Evolutionary conservation across 2,329 filamentous ascomycete species (phyloP).

Genomic region (Ophiostoma sp.): DNA sequence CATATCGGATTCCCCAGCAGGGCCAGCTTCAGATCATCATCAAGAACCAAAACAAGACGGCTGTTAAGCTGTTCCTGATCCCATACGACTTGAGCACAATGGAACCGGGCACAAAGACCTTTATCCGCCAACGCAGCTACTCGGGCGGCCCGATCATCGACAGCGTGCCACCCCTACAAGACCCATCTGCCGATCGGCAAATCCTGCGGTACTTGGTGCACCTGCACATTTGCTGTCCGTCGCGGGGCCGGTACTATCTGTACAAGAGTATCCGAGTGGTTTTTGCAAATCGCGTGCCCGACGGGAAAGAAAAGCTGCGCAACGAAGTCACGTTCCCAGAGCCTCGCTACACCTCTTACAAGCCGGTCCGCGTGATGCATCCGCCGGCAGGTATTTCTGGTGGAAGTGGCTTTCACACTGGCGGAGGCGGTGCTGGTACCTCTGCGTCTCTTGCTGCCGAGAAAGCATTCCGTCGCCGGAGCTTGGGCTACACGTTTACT

Average conservation of each 20-base stretch:
- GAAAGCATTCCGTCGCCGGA: constrained; percentile 54
- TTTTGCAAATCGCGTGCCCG: constrained; percentile 92
- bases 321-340: constrained; percentile 89
- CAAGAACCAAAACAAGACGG: constrained; percentile 97
- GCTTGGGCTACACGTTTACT: constrained; percentile 46
- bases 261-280: constrained; percentile 92
- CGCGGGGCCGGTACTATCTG: constrained; percentile 77
- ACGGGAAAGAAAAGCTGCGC: constrained; percentile 84
- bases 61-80: constrained; percentile 90
- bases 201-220: constrained; percentile 87
- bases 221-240: constrained; percentile 83
- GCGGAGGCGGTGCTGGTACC: constrained; percentile 39
- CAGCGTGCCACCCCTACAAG: constrained; percentile 35
- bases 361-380: constrained; percentile 55
- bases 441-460: constrained; percentile 53
- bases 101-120: constrained; percentile 91
- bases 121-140: constrained; percentile 89
- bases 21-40: constrained; percentile 95
- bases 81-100: constrained; percentile 91
- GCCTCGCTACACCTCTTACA: constrained; percentile 80
- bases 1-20: constrained; percentile 88
- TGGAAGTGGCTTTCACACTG: constrained; percentile 30
- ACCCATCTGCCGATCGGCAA: constrained; percentile 49
- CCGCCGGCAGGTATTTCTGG: constrained; percentile 30
- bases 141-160: constrained; percentile 82